Conservation (phyloP, 192 early-diverging fungal species). For the Geranomyces michiganensis region DNA sequence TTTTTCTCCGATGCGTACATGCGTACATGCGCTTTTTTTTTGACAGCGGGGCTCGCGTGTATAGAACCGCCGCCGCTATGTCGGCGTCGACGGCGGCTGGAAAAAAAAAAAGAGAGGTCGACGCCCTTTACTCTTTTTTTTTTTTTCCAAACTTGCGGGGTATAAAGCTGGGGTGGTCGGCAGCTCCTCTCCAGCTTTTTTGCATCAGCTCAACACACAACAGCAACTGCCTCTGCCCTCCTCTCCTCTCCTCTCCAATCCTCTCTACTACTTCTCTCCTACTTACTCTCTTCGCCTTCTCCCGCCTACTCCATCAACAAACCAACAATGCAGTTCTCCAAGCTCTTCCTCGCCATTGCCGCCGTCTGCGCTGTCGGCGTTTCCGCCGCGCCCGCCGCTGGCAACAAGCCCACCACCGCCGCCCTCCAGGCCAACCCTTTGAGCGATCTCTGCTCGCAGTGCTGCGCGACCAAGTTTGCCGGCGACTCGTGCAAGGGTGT, state of each 20-base stretch:
- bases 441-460: background rate
- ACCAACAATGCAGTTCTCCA: constrained; percentile 6
- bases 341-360: constrained; percentile 6
- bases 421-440: background rate
- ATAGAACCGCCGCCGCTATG: no score
- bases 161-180: no score
- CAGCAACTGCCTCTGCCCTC: background rate
- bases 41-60: no score
- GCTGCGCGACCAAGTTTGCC: background rate
- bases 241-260: background rate
- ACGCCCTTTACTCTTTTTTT: no score
- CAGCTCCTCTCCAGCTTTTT: no score
- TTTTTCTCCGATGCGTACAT: no score
- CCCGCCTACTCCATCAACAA: background rate
- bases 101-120: no score
- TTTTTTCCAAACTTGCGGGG: no score
- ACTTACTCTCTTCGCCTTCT: background rate
- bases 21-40: no score
- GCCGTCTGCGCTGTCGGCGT: background rate
- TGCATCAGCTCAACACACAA: no score
- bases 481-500: background rate
- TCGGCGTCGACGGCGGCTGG: no score
- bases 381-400: constrained; percentile 5
- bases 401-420: background rate
- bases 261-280: background rate